Base-by-base conservation (phyloP, 2,329 filamentous ascomycete species). In the Kalaharituber pfeilii region DNA sequence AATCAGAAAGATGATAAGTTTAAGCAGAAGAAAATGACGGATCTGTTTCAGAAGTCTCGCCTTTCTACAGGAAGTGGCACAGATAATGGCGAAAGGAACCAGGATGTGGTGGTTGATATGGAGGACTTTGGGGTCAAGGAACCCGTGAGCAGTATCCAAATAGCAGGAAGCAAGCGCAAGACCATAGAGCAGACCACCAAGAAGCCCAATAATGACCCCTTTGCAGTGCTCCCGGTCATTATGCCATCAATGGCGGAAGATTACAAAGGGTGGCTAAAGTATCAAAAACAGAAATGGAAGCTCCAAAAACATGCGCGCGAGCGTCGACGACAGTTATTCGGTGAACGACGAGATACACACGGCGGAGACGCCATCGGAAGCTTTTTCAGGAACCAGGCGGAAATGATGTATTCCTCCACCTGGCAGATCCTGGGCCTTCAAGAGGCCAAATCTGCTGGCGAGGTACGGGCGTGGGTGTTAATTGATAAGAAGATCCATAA, bases 231-330 rank as follows among this genome's bases (percentile, higher is more conserved):
- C 13, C 91, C 91, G 0, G 78, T 82, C 57, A 75, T 78, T 42
- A 93, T 94, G 83, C 89, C 91, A 1, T 78, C 77, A 24, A 84
- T 91, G 20, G 84, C 80, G 0, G 80, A 91, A 50, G 83, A 98
- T 67, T 99, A 99, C 62, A 72, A 79, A 18, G 86, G 79, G 0
- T 98, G 94, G 73, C 68, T 99, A 52, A 76, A 83, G 65, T 96
- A 96, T 65, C 91, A 98, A 67, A 99, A 99, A 69, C 80, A 88
- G 70, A 98, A 98, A 69, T 99, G 91, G 91, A 95, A 89, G 71
- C 82, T 96, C 33, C 91, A 99, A 67, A 94, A 87, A 65, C 84
- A 94, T 66, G 87, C 89, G 29, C 80, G 91, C 22, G 75, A 82
- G 57, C 81, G 89, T 44, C 77, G 93, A 59, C 79, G 89, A 50